phyloP scores from a whole-genome alignment of 2,329 filamentous ascomycete species.

The Ramularia endophylla region DNA sequence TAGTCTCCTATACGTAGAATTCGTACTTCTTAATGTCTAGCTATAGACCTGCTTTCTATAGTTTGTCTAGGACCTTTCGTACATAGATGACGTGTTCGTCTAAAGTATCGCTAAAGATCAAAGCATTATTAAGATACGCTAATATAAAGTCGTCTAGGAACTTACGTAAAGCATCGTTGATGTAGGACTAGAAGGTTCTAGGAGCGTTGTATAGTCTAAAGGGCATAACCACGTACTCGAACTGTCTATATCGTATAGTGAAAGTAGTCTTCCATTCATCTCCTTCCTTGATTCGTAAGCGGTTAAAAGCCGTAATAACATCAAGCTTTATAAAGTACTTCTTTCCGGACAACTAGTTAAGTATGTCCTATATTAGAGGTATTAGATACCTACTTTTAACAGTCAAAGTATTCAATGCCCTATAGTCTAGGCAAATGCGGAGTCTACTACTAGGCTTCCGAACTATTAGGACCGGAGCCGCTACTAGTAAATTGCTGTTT shows the following conservation, averaged over 20 bases:
- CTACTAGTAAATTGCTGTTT: no score
- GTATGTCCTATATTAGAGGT: no score
- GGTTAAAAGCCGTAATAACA: no score
- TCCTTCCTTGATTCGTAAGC: no score
- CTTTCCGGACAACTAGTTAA: no score
- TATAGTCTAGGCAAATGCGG: constrained; percentile 1
- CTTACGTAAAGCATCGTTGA: no score
- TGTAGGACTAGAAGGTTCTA: no score
- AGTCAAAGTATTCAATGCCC: not conserved
- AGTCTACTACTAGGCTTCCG: no score
- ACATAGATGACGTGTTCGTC: not conserved
- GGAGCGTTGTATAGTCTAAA: no score
- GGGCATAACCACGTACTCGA: constrained; percentile 1
- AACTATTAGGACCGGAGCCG: no score
- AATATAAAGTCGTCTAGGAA: not conserved
- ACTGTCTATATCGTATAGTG: not conserved
- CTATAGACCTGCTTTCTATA: not conserved
- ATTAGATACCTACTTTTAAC: not conserved
- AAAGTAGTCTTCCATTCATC: constrained; percentile 1
- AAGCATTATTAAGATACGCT: not conserved
- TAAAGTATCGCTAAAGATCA: not conserved
- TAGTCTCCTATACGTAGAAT: not conserved
- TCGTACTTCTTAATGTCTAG: no score
- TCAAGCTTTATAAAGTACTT: no score
- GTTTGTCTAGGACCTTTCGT: not conserved